These are phyloP conservation scores for Colletotrichum sp. DNA, from an alignment of 2,329 filamentous ascomycete species.

Conservation along the genomic window DNA sequence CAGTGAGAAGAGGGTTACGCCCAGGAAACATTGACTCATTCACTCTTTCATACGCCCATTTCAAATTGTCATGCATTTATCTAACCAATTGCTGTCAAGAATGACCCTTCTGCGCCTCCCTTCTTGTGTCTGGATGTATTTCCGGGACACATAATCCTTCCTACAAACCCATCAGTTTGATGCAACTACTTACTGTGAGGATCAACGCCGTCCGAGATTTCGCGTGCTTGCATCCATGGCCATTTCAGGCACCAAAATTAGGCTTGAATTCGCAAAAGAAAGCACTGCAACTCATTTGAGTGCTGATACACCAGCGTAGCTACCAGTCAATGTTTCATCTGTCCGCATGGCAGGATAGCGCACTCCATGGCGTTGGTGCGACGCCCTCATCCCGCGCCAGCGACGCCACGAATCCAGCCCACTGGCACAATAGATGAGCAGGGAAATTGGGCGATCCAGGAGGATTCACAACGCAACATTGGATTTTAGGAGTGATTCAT, in stretches of 20 bases:
- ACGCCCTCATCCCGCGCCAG: neutral
- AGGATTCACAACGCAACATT: neutral
- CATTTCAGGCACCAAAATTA: neutral
- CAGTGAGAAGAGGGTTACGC: neutral
- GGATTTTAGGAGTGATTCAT: neutral
- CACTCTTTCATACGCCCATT: neutral
- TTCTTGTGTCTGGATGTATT: accelerated
- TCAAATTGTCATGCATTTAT: accelerated
- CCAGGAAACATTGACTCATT: neutral
- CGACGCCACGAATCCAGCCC: neutral
- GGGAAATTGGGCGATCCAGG: neutral
- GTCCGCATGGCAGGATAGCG: neutral
- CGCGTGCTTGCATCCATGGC: neutral
- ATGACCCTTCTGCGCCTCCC: neutral
- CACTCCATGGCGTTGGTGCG: neutral
- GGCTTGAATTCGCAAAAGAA: neutral
- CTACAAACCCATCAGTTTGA: neutral
- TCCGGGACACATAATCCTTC: neutral
- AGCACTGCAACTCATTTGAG: neutral
- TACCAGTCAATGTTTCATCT: neutral
- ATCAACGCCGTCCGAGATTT: neutral
- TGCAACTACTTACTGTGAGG: neutral
- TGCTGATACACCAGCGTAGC: neutral
- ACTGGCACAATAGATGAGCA: neutral
- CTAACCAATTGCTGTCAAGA: accelerated